phyloP scores from a whole-genome alignment of 2,329 filamentous ascomycete genomes.

The Tolypocladium sp. region DNA sequence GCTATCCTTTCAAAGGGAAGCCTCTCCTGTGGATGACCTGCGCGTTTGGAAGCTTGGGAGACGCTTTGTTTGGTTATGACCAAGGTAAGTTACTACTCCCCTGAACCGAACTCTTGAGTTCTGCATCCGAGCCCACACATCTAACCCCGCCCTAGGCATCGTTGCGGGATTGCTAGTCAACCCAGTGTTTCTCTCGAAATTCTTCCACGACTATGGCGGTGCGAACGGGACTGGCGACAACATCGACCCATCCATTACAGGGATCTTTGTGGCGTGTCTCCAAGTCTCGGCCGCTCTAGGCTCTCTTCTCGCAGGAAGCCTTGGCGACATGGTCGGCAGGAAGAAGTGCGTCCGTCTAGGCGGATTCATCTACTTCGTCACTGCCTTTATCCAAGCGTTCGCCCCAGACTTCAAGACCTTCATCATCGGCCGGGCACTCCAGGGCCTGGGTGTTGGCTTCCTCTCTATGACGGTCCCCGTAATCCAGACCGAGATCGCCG shows the following conservation, averaged over 20 bases:
- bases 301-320: slow-evolving; percentile 2
- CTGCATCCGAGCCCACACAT: not conserved
- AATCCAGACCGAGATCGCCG: slow-evolving; percentile 9
- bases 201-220: slow-evolving; percentile 7
- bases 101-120: not conserved
- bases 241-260: slow-evolving; percentile 6
- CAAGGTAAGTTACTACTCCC: not conserved
- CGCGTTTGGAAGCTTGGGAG: slow-evolving; percentile 7
- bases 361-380: slow-evolving; percentile 8
- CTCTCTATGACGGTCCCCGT: slow-evolving; percentile 9
- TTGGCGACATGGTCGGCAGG: slow-evolving; percentile 7
- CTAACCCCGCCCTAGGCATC: slow-evolving; percentile 1
- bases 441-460: slow-evolving; percentile 7
- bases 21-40: slow-evolving; percentile 7
- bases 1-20: slow-evolving; percentile 7
- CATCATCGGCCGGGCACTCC: slow-evolving; percentile 4
- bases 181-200: slow-evolving; percentile 6
- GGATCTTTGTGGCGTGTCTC: slow-evolving; percentile 6
- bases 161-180: slow-evolving; percentile 8
- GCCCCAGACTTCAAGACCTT: slow-evolving; percentile 6
- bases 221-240: slow-evolving; percentile 2
- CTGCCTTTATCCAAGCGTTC: slow-evolving; percentile 8
- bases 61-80: slow-evolving; percentile 8
- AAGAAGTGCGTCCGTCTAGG: slow-evolving; percentile 7
- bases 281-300: slow-evolving; percentile 7